phyloP scores from a whole-genome alignment of 164 flowering plant species.

The Stephania cephalantha region DNA sequence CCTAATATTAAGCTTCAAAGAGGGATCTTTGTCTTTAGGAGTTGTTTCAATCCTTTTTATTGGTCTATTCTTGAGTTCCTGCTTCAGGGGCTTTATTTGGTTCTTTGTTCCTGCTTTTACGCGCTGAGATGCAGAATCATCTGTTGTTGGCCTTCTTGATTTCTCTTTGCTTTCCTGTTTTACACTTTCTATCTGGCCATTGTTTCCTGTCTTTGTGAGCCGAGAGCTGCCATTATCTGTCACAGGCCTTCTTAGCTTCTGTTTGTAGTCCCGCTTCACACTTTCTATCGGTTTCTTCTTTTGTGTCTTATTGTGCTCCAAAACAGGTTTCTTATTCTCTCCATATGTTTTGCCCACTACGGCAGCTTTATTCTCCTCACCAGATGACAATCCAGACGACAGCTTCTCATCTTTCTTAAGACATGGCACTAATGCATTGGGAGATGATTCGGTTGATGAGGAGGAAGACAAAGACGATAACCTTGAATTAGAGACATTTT shows the following conservation, averaged over 20 bases:
- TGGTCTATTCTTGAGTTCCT: conserved; percentile 16
- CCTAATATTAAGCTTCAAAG: conserved; percentile 34
- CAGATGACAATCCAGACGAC: conserved; percentile 12
- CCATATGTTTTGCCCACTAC: background rate
- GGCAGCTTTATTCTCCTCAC: conserved; percentile 10
- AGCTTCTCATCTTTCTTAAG: conserved; percentile 11
- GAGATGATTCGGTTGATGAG: background rate
- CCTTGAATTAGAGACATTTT: conserved; percentile 5
- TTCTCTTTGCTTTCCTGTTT: background rate
- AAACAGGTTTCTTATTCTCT: too few relatives aligned
- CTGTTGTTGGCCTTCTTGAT: background rate
- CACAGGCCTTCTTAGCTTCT: background rate
- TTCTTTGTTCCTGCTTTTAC: background rate
- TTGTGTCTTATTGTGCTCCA: conserved; percentile 6
- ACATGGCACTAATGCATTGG: conserved; percentile 9
- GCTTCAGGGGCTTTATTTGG: conserved; percentile 9
- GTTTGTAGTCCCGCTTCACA: background rate
- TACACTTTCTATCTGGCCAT: background rate
- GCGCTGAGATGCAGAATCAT: background rate
- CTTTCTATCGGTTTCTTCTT: background rate
- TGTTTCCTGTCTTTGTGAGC: background rate
- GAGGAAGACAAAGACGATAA: conserved; percentile 13
- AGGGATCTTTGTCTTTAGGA: conserved; percentile 11
- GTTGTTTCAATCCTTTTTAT: conserved; percentile 15
- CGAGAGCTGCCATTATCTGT: background rate